Conservation (phyloP, 2,329 filamentous ascomycete species). For the Aspergillus ibericus region DNA sequence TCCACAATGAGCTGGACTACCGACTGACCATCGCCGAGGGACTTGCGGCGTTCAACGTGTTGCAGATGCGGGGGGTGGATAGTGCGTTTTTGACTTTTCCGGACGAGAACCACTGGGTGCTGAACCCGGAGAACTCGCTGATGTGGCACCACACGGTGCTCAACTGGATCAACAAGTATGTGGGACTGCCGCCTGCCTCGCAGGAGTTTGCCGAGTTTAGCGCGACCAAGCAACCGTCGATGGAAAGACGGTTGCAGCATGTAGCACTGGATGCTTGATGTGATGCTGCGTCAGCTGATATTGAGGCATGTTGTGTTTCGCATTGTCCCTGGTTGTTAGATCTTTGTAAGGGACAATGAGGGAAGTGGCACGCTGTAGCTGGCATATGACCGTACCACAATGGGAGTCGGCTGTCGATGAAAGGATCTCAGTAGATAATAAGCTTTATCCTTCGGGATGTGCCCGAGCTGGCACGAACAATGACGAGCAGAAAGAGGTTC, state of each 20-base stretch:
- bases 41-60: conserved; percentile 78
- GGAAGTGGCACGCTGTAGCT: too few species aligned
- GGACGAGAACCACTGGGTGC: conserved; percentile 77
- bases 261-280: conserved; percentile 18
- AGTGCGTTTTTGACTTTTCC: conserved; percentile 80
- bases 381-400: too few species aligned
- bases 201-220: conserved; percentile 27
- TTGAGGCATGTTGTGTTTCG: too few species aligned
- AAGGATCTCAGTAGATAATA: too few species aligned
- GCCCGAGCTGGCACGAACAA: too few species aligned
- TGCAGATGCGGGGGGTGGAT: conserved; percentile 72
- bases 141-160: conserved; percentile 88
- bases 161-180: conserved; percentile 68
- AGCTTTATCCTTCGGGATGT: too few species aligned
- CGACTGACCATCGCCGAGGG: conserved; percentile 83
- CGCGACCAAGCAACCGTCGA: not conserved
- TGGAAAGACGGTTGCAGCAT: conserved; percentile 19
- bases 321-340: too few species aligned
- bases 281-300: not conserved
- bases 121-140: conserved; percentile 87
- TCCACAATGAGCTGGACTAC: conserved; percentile 90
- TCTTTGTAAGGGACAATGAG: too few species aligned
- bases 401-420: too few species aligned
- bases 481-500: too few species aligned
- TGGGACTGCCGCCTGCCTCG: conserved; percentile 51